Conservation (phyloP, 208 protist genomes). For the Crithidia acanthocephali region DNA sequence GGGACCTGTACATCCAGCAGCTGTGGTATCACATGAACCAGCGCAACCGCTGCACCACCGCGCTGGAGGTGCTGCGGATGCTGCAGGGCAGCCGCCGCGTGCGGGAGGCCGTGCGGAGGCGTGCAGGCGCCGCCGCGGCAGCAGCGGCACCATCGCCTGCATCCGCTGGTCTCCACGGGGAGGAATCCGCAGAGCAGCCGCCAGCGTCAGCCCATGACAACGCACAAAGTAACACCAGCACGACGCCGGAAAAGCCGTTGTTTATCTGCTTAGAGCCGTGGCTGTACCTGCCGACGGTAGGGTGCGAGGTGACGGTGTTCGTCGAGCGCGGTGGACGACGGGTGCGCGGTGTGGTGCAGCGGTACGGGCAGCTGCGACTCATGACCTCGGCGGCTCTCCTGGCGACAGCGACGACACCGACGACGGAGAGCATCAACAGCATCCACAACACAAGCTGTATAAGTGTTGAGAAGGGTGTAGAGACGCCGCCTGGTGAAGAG, state of each 20-base stretch:
- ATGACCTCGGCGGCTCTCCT: slow-evolving; percentile 78
- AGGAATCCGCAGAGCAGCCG: not conserved
- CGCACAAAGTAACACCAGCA: not conserved
- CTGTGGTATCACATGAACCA: slow-evolving; percentile 80
- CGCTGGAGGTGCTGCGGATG: slow-evolving; percentile 55
- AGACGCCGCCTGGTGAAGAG: not conserved
- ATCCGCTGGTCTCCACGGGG: slow-evolving; percentile 9
- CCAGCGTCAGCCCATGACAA: not conserved
- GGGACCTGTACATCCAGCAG: slow-evolving; percentile 71
- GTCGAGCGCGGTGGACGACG: slow-evolving; percentile 57
- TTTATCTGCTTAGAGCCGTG: slow-evolving; percentile 69
- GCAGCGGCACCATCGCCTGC: not conserved
- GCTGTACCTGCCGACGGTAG: slow-evolving; percentile 80
- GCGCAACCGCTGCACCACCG: slow-evolving; percentile 60
- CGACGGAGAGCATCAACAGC: not conserved
- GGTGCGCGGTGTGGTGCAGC: slow-evolving; percentile 72
- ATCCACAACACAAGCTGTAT: not conserved
- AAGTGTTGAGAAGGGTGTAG: not conserved
- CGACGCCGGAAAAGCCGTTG: slow-evolving; percentile 7
- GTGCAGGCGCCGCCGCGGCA: not conserved
- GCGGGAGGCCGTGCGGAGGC: slow-evolving; percentile 33
- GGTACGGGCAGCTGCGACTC: slow-evolving; percentile 66
- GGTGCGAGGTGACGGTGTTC: slow-evolving; percentile 66
- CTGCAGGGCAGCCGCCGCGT: slow-evolving; percentile 50
- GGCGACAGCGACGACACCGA: slow-evolving; percentile 4